Conservation (phyloP, 176 grass and related monocot species). For the Stipa capillata region DNA sequence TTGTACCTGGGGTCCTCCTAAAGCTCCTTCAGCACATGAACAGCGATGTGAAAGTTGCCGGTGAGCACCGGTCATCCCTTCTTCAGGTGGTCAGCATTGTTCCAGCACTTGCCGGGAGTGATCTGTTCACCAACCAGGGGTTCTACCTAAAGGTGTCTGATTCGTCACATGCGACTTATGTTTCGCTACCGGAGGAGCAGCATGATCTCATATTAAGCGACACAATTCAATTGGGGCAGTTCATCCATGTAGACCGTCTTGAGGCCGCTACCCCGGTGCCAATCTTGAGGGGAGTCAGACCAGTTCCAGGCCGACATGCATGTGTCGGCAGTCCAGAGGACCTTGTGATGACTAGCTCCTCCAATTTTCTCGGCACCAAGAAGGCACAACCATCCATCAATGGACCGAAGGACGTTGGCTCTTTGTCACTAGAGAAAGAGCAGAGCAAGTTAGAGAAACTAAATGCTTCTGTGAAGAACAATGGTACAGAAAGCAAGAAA, state of each 20-base stretch:
- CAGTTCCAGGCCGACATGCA: slow-evolving; percentile 61
- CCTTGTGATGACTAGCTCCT: slow-evolving; percentile 60
- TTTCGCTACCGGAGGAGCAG: slow-evolving; percentile 62
- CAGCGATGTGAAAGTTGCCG: slow-evolving; percentile 41
- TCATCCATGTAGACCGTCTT: slow-evolving; percentile 66
- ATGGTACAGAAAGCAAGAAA: slow-evolving; percentile 44
- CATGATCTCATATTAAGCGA: slow-evolving; percentile 88
- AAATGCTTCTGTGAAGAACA: slow-evolving; percentile 42
- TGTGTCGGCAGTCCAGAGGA: slow-evolving; percentile 74
- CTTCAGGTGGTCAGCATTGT: slow-evolving; percentile 96
- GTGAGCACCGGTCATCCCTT: slow-evolving; percentile 72
- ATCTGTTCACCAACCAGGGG: slow-evolving; percentile 70
- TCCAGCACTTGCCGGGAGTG: slow-evolving; percentile 60
- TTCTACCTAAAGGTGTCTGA: slow-evolving; percentile 94
- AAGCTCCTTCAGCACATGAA: slow-evolving; percentile 95
- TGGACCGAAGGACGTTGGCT: slow-evolving; percentile 17
- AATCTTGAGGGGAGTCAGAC: slow-evolving; percentile 61
- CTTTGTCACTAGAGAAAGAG: slow-evolving; percentile 45
- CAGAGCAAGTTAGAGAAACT: slow-evolving; percentile 45
- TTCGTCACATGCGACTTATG: slow-evolving; percentile 74
- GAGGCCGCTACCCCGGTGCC: slow-evolving; percentile 80
- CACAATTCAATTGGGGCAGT: slow-evolving; percentile 89
- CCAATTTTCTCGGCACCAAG: slow-evolving; percentile 34
- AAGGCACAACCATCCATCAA: slow-evolving; percentile 26
- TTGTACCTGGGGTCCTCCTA: slow-evolving; percentile 73